A percentile compares a stretch with the other conserved stretches of the same genome.
These are phyloP conservation scores for Patellifolia procumbens DNA, from an alignment of 179 eudicot genomes.

Conservation along the genomic window DNA sequence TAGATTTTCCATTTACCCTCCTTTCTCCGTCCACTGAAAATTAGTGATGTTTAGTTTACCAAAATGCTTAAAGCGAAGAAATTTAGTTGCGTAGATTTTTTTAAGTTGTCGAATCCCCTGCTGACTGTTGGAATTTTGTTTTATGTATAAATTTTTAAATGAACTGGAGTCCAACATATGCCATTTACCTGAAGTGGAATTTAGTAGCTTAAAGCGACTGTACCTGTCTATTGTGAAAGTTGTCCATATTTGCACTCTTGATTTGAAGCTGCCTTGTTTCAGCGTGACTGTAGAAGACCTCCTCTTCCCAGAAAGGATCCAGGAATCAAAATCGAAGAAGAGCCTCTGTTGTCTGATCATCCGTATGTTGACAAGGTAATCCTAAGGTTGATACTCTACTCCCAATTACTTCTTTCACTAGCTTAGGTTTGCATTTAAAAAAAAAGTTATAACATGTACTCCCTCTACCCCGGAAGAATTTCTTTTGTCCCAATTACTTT, in stretches of 20 bases:
- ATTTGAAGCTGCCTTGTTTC: conserved; percentile 22
- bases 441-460: no score
- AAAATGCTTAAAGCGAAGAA: background rate
- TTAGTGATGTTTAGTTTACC: background rate
- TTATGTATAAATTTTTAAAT: background rate
- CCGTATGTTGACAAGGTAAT: conserved; percentile 93
- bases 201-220: background rate
- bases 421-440: background rate
- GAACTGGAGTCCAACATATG: background rate
- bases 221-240: background rate
- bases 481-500: no score
- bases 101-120: background rate
- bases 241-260: background rate
- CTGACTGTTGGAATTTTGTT: background rate
- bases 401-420: background rate
- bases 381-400: background rate
- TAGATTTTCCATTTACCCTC: background rate
- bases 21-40: background rate
- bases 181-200: background rate
- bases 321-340: conserved; percentile 78
- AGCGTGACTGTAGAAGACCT: conserved; percentile 97
- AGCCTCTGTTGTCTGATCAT: conserved; percentile 82
- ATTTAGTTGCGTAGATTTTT: background rate
- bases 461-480: no score
- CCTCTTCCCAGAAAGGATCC: conserved; percentile 87